Percentiles rank a stretch among this genome's conserved stretches.
Evolutionary conservation across 768 basidiomycete species (phyloP).

Genomic region (Suillus americanus): DNA sequence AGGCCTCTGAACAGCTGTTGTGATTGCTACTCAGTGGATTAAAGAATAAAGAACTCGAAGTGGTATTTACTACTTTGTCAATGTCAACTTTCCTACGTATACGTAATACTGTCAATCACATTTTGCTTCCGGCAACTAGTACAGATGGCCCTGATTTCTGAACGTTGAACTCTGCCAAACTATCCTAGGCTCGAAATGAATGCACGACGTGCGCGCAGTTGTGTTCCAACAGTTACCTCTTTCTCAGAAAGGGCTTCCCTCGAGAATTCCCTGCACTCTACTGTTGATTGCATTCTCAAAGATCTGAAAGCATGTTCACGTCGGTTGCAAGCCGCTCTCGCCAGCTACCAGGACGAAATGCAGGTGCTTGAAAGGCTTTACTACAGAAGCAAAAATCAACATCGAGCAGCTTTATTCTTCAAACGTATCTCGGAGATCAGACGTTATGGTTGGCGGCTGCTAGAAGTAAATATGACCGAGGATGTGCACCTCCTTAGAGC

Average conservation of each 20-base stretch:
- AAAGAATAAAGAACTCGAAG: not conserved
- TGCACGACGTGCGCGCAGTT: conserved; percentile 8
- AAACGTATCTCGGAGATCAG: conserved; percentile 60
- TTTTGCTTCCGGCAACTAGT: not conserved
- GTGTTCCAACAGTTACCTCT: conserved; percentile 10
- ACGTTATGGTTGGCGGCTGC: conserved; percentile 39
- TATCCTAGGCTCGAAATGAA: conserved; percentile 9
- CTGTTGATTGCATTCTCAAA: conserved; percentile 60
- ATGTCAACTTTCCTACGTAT: not conserved
- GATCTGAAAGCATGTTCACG: conserved; percentile 56
- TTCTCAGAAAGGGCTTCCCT: conserved; percentile 20
- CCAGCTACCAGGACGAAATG: conserved; percentile 42
- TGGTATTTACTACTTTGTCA: not conserved
- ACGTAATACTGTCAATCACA: conserved; percentile 12
- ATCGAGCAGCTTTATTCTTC: conserved; percentile 57
- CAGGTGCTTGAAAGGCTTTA: conserved; percentile 64
- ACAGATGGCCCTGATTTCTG: not conserved
- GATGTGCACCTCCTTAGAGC: conserved; percentile 26
- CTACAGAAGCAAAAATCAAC: conserved; percentile 81
- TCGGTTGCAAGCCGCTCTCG: conserved; percentile 46
- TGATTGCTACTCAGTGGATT: not conserved
- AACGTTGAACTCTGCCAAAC: not conserved
- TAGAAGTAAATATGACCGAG: conserved; percentile 18
- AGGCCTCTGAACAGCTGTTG: too few species aligned
- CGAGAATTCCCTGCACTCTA: conserved; percentile 29